These are phyloP conservation scores for Xylariaceae sp. DNA, from an alignment of 2,329 filamentous ascomycete species.

Conservation along the genomic window DNA sequence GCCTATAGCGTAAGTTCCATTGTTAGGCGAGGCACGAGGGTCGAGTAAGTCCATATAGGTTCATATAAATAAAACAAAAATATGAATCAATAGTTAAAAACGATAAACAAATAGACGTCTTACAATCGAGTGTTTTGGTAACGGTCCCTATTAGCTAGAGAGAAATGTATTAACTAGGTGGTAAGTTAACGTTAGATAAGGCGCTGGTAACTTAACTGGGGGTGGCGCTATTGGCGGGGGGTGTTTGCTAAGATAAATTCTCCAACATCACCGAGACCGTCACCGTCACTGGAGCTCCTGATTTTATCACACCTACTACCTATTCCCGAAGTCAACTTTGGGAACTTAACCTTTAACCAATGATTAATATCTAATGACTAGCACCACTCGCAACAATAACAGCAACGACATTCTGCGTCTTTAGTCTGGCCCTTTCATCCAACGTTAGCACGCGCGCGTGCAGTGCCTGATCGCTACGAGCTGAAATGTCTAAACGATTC, in stretches of 20 bases:
- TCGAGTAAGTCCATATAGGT: too few relatives aligned
- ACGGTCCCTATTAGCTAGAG: too few relatives aligned
- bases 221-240: constrained; percentile 15
- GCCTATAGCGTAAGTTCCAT: too few relatives aligned
- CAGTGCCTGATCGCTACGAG: background rate
- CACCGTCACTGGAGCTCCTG: background rate
- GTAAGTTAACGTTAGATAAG: too few relatives aligned
- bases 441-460: background rate
- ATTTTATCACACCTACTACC: background rate
- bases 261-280: background rate
- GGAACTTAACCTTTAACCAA: too few relatives aligned
- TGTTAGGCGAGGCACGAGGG: too few relatives aligned
- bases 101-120: too few relatives aligned
- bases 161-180: too few relatives aligned
- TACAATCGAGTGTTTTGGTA: too few relatives aligned
- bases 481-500: constrained; percentile 48
- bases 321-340: background rate
- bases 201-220: constrained; percentile 7
- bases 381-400: background rate
- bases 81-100: too few relatives aligned
- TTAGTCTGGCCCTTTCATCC: background rate
- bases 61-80: too few relatives aligned
- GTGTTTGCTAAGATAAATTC: constrained; percentile 14
- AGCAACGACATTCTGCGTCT: background rate
- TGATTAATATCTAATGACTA: too few relatives aligned